phyloP scores from a whole-genome alignment of 2,329 filamentous ascomycete species.

The Cercospora beticola region DNA sequence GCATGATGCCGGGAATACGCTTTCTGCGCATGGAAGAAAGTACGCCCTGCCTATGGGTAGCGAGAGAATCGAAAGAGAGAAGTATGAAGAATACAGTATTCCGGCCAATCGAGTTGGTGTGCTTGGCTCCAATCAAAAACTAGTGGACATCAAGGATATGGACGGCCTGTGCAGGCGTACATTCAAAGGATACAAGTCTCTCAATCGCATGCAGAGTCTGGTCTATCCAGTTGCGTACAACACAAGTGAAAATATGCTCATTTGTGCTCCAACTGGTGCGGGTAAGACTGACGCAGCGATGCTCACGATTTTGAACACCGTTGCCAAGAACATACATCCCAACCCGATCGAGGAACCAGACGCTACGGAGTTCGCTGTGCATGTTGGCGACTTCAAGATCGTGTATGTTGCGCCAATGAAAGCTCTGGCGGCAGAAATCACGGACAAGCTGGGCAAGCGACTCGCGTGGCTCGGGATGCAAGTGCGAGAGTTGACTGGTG shows the following conservation, averaged over 20 bases:
- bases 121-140: slow-evolving; percentile 68
- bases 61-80: slow-evolving; percentile 65
- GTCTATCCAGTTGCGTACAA: slow-evolving; percentile 94
- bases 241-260: slow-evolving; percentile 97
- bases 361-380: slow-evolving; percentile 77
- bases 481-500: slow-evolving; percentile 90
- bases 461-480: slow-evolving; percentile 91
- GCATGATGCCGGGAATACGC: slow-evolving; percentile 79
- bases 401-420: slow-evolving; percentile 99
- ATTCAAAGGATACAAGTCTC: slow-evolving; percentile 86
- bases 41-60: slow-evolving; percentile 79
- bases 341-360: slow-evolving; percentile 73
- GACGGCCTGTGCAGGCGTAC: slow-evolving; percentile 88
- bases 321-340: slow-evolving; percentile 80
- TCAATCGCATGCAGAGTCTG: slow-evolving; percentile 98
- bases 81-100: slow-evolving; percentile 86
- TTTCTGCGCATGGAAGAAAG: slow-evolving; percentile 76
- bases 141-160: slow-evolving; percentile 77
- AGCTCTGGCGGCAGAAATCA: slow-evolving; percentile 92
- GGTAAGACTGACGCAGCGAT: slow-evolving; percentile 99
- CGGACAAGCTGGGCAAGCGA: slow-evolving; percentile 86
- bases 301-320: slow-evolving; percentile 88
- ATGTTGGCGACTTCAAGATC: slow-evolving; percentile 89
- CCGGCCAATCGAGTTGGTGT: slow-evolving; percentile 78
- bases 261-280: slow-evolving; percentile 89